Evolutionary conservation across 305 asterid genomes (phyloP).

Genomic region (Solanum hybrid): DNA sequence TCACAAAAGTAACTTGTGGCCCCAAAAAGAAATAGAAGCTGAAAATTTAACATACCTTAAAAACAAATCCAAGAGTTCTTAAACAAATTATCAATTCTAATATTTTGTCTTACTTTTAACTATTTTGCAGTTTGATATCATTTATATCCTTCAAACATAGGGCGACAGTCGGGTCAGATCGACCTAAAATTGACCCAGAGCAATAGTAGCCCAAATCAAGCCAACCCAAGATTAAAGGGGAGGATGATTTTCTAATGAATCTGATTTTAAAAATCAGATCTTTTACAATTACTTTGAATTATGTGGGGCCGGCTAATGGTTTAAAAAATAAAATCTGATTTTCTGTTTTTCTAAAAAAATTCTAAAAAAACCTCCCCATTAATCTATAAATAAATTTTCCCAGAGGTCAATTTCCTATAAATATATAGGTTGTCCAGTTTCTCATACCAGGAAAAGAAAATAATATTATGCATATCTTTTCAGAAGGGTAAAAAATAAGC

Average conservation of each 20-base stretch:
- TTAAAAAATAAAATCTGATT: too few species aligned
- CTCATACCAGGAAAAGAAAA: neutral
- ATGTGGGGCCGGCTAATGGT: neutral
- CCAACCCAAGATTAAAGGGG: neutral
- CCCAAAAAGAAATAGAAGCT: neutral
- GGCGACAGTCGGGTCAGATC: accelerated
- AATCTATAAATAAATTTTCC: too few species aligned
- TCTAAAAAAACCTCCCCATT: neutral
- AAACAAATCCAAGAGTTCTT: neutral
- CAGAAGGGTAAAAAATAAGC: neutral
- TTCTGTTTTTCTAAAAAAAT: too few species aligned
- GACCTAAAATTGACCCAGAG: neutral
- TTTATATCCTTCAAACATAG: neutral
- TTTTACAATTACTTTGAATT: too few species aligned
- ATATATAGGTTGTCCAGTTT: neutral
- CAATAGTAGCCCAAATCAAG: neutral
- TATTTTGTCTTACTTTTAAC: neutral
- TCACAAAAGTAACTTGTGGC: too few species aligned
- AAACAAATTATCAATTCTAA: neutral
- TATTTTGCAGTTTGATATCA: neutral
- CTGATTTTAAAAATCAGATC: too few species aligned
- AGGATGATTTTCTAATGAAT: neutral
- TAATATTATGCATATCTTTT: neutral
- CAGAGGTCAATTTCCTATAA: neutral
- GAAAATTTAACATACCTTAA: neutral